A percentile compares a stretch with the other conserved stretches of the same genome.
These are phyloP conservation scores for Blastobotrys elegans DNA, from an alignment of 1,139 yeast species.

Conservation along the genomic window DNA sequence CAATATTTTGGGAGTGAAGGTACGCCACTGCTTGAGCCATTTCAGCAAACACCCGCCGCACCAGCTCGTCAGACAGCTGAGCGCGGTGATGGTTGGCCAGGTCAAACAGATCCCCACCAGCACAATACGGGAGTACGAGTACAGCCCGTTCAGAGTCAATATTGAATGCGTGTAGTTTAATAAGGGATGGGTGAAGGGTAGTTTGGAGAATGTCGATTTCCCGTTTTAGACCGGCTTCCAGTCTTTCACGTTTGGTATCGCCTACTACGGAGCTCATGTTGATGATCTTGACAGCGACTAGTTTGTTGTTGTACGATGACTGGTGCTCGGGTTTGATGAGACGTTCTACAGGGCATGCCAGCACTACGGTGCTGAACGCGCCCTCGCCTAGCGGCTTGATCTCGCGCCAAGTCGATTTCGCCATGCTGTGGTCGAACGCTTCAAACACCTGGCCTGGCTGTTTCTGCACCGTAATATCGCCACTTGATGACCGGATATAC, in stretches of 20 bases:
- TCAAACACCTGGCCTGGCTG: constrained; percentile 21
- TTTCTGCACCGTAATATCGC: neutral
- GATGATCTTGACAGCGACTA: constrained; percentile 38
- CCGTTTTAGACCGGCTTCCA: constrained; percentile 67
- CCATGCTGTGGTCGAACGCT: constrained; percentile 26
- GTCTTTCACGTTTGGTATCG: constrained; percentile 36
- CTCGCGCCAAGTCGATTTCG: constrained; percentile 33
- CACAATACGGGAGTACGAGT: constrained; percentile 68
- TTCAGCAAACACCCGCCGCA: constrained; percentile 65
- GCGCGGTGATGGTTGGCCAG: constrained; percentile 45
- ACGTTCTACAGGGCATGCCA: constrained; percentile 32
- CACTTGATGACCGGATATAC: constrained; percentile 1
- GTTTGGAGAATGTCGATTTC: constrained; percentile 60
- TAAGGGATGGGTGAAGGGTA: constrained; percentile 39
- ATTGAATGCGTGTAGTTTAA: constrained; percentile 37
- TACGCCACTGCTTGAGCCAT: constrained; percentile 64
- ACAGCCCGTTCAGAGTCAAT: constrained; percentile 34
- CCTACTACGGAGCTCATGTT: constrained; percentile 19
- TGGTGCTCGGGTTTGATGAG: constrained; percentile 36
- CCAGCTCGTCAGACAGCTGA: constrained; percentile 29
- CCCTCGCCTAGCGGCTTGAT: constrained; percentile 37
- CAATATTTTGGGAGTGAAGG: constrained; percentile 59
- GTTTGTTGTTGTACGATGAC: constrained; percentile 26
- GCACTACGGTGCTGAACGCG: constrained; percentile 37
- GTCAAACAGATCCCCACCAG: constrained; percentile 79